phyloP scores from a whole-genome alignment of 306 rosid genomes.

The Cucurbita argyrosperma region DNA sequence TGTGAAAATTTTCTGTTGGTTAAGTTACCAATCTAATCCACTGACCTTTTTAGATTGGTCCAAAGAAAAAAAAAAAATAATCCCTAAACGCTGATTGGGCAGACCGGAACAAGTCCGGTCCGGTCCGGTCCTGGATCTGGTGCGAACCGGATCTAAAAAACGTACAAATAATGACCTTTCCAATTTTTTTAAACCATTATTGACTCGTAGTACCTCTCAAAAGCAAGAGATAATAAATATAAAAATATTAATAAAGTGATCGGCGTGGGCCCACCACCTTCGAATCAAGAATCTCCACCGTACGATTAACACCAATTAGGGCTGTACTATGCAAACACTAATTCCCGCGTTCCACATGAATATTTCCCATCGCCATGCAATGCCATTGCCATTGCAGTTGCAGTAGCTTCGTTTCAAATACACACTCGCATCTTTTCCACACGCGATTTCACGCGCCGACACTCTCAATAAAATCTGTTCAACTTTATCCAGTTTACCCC shows the following conservation, averaged over 20 bases:
- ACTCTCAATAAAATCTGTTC: constrained; percentile 22
- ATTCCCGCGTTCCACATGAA: constrained; percentile 33
- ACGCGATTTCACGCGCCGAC: neutral
- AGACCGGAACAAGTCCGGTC: neutral
- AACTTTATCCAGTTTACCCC: constrained; percentile 4
- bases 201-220: neutral
- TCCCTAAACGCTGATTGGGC: neutral
- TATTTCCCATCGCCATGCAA: constrained; percentile 18
- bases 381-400: constrained; percentile 12
- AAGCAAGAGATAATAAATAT: neutral
- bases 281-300: neutral
- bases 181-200: neutral
- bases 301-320: neutral
- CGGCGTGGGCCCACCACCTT: neutral
- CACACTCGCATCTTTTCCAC: neutral
- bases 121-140: neutral
- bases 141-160: neutral
- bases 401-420: constrained; percentile 2
- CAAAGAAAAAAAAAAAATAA: no score
- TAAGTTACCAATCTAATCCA: no score
- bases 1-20: no score
- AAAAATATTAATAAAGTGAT: neutral
- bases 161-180: neutral
- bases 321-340: neutral
- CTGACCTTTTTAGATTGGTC: no score